Base-by-base conservation (phyloP, 1,284 basidiomycete genomes). In the Phenoliferia sp. region DNA sequence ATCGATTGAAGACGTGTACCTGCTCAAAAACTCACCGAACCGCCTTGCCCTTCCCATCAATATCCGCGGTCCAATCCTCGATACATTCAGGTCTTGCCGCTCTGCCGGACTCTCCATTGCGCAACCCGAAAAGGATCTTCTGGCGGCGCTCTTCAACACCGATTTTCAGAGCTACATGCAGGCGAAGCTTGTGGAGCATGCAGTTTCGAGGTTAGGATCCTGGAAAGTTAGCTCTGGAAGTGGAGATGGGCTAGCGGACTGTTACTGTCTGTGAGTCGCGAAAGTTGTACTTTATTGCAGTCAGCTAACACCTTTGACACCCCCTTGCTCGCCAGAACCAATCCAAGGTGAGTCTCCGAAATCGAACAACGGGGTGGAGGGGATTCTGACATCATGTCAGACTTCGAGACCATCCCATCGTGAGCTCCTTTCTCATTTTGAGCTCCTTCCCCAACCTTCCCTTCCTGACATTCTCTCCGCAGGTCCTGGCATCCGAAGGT, bases 341-440 rank as follows among this genome's bases (percentile, higher is more conserved):
- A 71, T 48, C 61, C 65, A 17, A 39, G 50, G 26, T 56, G 3
- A 10, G 39, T 15, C 59, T 17, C 2, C 29, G 9, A 34, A 7
- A 28, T 59, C 29, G 12, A 52, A 63, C 52, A 26, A 3, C n/a
- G n/a, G n/a, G n/a, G 28, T 29, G 50, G 33, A 36, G 15, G 55
- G 26, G 36, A 16, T 61, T 32, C 64, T 59, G 48, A 16, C 4
- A 16, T 26, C 7, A 19, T 9, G 19, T 55, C 22, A 55, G 65
- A n/a, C 60, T 67, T 33, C 59, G 54, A n/a, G 76, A 77, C 55
- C 69, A 77, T 62, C 76, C 76, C 0, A 76, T 77, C 63, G 73
- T 35, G 22, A 35, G 36, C 7, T 22, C 3, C 3, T 0, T n/a
- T n/a, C n/a, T n/a, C n/a, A n/a, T n/a, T n/a, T n/a, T n/a, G n/a